phyloP scores from a whole-genome alignment of 805 yeast genomes.

The Cephaloascus albidus region DNA sequence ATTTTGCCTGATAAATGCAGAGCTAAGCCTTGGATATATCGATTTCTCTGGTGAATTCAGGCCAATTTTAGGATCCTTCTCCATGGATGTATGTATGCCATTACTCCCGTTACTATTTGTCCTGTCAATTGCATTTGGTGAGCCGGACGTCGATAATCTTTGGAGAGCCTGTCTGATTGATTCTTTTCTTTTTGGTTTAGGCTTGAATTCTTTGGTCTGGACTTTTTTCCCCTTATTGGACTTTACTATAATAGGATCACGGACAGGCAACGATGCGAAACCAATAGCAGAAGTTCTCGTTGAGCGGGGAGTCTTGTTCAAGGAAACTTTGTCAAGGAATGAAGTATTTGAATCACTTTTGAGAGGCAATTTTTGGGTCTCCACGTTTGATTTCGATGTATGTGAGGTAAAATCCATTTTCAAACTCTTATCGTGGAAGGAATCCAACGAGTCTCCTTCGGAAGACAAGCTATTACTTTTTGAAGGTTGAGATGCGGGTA shows the following conservation, averaged over 20 bases:
- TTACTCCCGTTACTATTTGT: neutral
- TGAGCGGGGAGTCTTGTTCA: neutral
- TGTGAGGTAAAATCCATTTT: neutral
- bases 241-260: constrained; percentile 15
- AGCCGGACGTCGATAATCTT: constrained; percentile 11
- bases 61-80: neutral
- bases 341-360: neutral
- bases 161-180: neutral
- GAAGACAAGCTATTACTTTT: neutral
- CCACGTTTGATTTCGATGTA: neutral
- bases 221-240: constrained; percentile 3
- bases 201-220: neutral
- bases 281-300: neutral
- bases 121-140: constrained; percentile 11
- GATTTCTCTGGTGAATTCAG: neutral
- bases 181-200: neutral
- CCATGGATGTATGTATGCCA: neutral
- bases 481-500: neutral
- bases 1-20: neutral
- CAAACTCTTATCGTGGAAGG: neutral
- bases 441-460: neutral
- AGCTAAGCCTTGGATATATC: neutral
- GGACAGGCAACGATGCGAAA: neutral
- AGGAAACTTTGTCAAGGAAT: neutral
- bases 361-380: neutral